phyloP scores from a whole-genome alignment of 352 stramenopile species.

The Pythium aristosporum region DNA sequence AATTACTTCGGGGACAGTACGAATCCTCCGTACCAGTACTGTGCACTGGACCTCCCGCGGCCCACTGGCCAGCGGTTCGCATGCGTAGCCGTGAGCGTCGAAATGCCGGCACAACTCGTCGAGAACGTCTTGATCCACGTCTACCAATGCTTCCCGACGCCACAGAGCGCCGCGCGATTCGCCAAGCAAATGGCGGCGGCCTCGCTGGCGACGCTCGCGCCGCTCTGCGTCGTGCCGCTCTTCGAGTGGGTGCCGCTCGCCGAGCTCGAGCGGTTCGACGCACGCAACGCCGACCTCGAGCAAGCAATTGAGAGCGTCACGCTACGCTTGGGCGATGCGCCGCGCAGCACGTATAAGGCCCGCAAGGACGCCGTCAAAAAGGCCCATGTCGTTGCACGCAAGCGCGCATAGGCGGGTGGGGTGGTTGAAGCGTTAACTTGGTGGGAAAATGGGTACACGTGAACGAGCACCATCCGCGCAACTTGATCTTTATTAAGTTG shows the following conservation, averaged over 20 bases:
- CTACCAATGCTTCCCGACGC: constrained; percentile 80
- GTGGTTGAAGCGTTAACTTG: constrained; percentile 14
- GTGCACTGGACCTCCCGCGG: constrained; percentile 43
- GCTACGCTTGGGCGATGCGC: constrained; percentile 18
- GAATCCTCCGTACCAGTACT: constrained; percentile 38
- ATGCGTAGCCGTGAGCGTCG: constrained; percentile 55
- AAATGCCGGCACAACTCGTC: constrained; percentile 31
- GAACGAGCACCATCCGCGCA: constrained; percentile 15
- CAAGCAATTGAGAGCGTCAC: constrained; percentile 58
- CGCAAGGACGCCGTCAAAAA: constrained; percentile 69
- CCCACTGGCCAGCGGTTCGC: constrained; percentile 73
- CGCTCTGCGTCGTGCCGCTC: constrained; percentile 66
- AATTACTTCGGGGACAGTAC: constrained; percentile 41
- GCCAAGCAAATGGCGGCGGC: constrained; percentile 52
- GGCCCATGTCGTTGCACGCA: constrained; percentile 22
- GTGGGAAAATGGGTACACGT: constrained; percentile 14
- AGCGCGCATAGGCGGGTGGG: constrained; percentile 3
- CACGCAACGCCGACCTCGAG: constrained; percentile 56
- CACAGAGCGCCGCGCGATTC: constrained; percentile 75
- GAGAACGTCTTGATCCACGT: constrained; percentile 68
- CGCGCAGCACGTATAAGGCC: constrained; percentile 63
- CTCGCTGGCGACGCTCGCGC: constrained; percentile 37
- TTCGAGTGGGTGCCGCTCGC: constrained; percentile 75
- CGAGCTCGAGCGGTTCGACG: constrained; percentile 74
- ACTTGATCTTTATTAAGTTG: constrained; percentile 12